Percentiles rank a stretch among this genome's conserved stretches.
Evolutionary conservation across 148 eudicot species (phyloP).

Genomic region (Diospyros kaki): DNA sequence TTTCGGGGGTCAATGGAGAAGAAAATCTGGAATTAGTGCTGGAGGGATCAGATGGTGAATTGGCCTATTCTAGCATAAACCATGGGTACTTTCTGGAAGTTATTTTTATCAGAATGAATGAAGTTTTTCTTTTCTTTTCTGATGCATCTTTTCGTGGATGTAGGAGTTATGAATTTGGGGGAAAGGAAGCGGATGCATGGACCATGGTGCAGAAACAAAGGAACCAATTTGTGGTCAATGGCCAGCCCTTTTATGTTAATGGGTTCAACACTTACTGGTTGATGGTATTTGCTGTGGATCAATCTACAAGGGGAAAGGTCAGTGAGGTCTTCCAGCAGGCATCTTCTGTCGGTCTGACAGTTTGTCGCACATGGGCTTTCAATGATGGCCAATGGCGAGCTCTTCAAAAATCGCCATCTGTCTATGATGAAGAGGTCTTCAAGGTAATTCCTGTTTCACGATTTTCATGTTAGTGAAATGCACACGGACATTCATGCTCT

Average conservation of each 20-base stretch:
- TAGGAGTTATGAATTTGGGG: conserved; percentile 22
- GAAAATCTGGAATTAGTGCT: background rate
- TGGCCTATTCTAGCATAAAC: conserved; percentile 2
- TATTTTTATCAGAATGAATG: background rate
- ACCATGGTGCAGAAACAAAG: conserved; percentile 63
- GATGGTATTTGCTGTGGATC: conserved; percentile 74
- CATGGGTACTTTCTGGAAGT: conserved; percentile 9
- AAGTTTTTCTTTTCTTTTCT: background rate
- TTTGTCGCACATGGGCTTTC: conserved; percentile 94
- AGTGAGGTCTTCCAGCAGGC: conserved; percentile 72
- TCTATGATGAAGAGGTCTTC: conserved; percentile 85
- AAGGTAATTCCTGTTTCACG: conserved; percentile 38
- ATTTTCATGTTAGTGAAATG: background rate
- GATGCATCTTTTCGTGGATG: background rate
- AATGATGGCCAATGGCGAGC: conserved; percentile 86
- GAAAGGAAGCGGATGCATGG: conserved; percentile 58
- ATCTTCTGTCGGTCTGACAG: conserved; percentile 65
- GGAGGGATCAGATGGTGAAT: background rate
- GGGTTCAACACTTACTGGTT: conserved; percentile 98
- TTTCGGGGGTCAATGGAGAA: conserved; percentile 8
- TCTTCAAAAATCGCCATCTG: conserved; percentile 74
- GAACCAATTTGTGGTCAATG: conserved; percentile 54
- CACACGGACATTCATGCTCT: background rate
- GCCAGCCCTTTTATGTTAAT: conserved; percentile 64
- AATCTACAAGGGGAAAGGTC: conserved; percentile 71